phyloP scores from a whole-genome alignment of 352 stramenopile genomes.

The Phytopythium cucurbitacearum region DNA sequence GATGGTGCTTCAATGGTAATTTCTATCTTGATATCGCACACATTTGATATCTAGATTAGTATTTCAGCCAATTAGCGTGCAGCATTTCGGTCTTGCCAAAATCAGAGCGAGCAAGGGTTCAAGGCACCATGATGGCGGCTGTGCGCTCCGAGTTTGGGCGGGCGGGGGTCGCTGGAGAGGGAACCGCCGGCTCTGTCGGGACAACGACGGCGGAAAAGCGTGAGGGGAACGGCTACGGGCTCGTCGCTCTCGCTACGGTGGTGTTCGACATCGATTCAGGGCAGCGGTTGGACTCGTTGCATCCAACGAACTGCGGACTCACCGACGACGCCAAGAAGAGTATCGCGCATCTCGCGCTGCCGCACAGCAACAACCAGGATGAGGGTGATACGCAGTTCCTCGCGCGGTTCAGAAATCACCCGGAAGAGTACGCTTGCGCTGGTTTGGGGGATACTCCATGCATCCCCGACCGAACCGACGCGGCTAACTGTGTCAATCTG shows the following conservation, averaged over 20 bases:
- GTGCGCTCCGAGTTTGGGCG: conserved; percentile 3
- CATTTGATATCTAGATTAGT: too few relatives aligned
- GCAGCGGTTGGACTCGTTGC: conserved; percentile 62
- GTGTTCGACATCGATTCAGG: conserved; percentile 82
- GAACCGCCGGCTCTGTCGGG: too few relatives aligned
- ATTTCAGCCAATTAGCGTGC: too few relatives aligned
- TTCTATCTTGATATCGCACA: too few relatives aligned
- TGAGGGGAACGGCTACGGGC: conserved; percentile 22
- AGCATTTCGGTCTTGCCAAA: too few relatives aligned
- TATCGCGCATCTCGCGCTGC: conserved; percentile 72
- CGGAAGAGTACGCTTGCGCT: conserved; percentile 26
- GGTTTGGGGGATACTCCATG: background rate
- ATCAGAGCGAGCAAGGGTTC: background rate
- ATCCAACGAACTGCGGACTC: conserved; percentile 40
- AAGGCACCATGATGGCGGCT: background rate
- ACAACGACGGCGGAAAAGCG: background rate
- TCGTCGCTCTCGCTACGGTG: conserved; percentile 64
- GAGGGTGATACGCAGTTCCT: conserved; percentile 85
- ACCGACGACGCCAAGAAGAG: conserved; percentile 53
- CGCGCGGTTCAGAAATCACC: conserved; percentile 52
- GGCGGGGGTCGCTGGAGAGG: too few relatives aligned
- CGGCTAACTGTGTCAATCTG: background rate
- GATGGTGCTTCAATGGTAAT: too few relatives aligned
- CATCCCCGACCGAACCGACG: background rate
- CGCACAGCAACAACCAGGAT: conserved; percentile 85